These are phyloP conservation scores for Aspergillus sergii DNA, from an alignment of 2,329 filamentous ascomycete species.

Conservation along the genomic window DNA sequence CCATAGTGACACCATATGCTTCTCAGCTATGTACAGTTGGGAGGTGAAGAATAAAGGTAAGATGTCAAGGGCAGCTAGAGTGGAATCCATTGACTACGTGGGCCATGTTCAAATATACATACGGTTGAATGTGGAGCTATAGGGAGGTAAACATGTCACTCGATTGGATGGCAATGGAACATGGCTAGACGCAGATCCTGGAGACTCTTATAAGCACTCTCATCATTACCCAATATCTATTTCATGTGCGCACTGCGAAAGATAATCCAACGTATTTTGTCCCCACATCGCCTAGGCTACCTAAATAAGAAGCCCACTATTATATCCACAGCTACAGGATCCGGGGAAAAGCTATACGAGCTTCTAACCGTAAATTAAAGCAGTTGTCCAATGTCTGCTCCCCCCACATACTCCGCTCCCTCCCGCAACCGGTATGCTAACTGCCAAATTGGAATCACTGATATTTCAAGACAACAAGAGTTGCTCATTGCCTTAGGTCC, in stretches of 20 bases:
- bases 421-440: background rate
- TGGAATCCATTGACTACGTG: background rate
- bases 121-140: background rate
- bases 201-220: background rate
- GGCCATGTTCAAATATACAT: background rate
- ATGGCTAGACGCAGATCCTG: background rate
- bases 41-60: background rate
- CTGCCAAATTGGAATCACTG: background rate
- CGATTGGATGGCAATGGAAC: background rate
- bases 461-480: background rate
- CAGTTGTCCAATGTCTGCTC: background rate
- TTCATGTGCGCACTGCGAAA: background rate
- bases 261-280: background rate
- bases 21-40: background rate
- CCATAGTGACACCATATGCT: background rate
- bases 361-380: background rate
- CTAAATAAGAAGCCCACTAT: background rate
- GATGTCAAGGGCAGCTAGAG: background rate
- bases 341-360: background rate
- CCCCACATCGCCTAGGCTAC: background rate
- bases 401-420: background rate
- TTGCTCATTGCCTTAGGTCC: fast-evolving
- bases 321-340: background rate
- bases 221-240: background rate
- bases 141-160: background rate